Base-by-base conservation (phyloP, 768 basidiomycete species). In the Daedaleopsis nitida region DNA sequence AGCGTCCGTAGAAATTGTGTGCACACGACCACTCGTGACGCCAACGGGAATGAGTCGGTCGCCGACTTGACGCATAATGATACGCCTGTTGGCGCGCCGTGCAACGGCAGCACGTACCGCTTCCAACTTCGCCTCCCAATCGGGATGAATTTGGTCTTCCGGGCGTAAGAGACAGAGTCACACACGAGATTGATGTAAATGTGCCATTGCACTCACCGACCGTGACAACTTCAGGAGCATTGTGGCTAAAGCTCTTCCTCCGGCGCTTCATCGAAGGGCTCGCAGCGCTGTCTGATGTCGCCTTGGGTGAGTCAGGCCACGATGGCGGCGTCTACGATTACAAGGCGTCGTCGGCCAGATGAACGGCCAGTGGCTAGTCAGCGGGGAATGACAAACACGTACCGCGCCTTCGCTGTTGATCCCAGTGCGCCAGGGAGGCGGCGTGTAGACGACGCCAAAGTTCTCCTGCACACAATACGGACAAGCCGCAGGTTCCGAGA, bases 381-480 rank as follows among this genome's bases (percentile, higher is more conserved):
- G 53, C 11, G 24, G 39, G 21, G 5, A 55, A 35, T 38, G 27
- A 45, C 49, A 55, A 12, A 37, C 45, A 82, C 85, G 68, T 59
- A 91, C 89, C 74, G 79, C 81, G 71, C 85, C 86, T 57, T 91
- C 92, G 65, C 83, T 86, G 49, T 86, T 90, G 50, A 90, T 87
- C 53, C 92, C 92, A 52, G 87, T 76, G 63, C 91, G 85, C 92
- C 92, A 94, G 38, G 81, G 73, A 45, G 93, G 93, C 34, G 90
- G 86, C 2, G 79, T 83, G 73, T 99, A 99, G 37, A 94, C 85
- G 42, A 98, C 79, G 32, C 97, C 97, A 74, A 98, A 98, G 75
- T 98, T 96, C 49, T 95, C 89, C 75, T 98, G 96, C 35, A 98
- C 93, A 68, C 97, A 99, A 72, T 92, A 99, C 7, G 97, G 97